Conservation (phyloP, 352 stramenopile genomes). For the Globisporangium barbulae region DNA sequence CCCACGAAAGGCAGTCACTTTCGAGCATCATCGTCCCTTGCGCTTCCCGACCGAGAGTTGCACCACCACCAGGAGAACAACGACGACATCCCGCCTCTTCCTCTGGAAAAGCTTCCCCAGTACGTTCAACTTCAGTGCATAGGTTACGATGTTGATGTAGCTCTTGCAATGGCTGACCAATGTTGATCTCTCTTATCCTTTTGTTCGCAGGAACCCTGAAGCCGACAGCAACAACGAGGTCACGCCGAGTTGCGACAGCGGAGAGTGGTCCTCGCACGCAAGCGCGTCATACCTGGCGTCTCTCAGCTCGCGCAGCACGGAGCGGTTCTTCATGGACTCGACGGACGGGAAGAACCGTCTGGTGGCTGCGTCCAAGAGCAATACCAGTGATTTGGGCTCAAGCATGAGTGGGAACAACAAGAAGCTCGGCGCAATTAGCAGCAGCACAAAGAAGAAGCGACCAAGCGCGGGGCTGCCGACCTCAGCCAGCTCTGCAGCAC, state of each 20-base stretch:
- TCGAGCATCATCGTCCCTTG: slow-evolving; percentile 6
- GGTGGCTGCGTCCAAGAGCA: slow-evolving; percentile 13
- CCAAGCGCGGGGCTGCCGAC: not conserved
- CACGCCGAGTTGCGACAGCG: slow-evolving; percentile 20
- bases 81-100: slow-evolving; percentile 47
- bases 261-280: slow-evolving; percentile 7
- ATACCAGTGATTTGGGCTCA: not conserved
- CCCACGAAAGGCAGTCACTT: slow-evolving; percentile 10
- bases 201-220: slow-evolving; percentile 26
- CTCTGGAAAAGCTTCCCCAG: slow-evolving; percentile 51
- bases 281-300: slow-evolving; percentile 16
- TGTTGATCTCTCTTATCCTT: not conserved
- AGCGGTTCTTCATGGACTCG: slow-evolving; percentile 27
- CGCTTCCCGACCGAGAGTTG: not conserved
- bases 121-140: slow-evolving; percentile 17
- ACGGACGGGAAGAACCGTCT: slow-evolving; percentile 14
- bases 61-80: slow-evolving; percentile 31
- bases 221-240: slow-evolving; percentile 17
- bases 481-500: slow-evolving; percentile 7
- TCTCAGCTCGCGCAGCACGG: slow-evolving; percentile 31
- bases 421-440: slow-evolving; percentile 16
- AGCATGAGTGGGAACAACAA: slow-evolving; percentile 21
- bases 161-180: not conserved
- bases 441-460: slow-evolving; percentile 29
- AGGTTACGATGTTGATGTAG: not conserved